Percentiles rank a stretch among this genome's conserved stretches.
Evolutionary conservation across 179 eudicot genomes (phyloP).

Genomic region (Silene noctiflora): DNA sequence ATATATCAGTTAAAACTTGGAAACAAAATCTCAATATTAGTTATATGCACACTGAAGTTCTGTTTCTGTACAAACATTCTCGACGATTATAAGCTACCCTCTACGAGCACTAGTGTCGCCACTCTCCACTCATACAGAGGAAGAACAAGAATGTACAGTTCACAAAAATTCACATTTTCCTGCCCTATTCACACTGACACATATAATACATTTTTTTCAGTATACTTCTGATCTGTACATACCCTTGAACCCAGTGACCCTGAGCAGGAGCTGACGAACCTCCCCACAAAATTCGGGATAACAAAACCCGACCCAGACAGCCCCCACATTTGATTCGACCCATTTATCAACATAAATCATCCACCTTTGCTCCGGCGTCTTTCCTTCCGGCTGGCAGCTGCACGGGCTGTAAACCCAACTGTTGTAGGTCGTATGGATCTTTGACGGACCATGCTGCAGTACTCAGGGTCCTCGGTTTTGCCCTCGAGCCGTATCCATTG

Average conservation of each 20-base stretch:
- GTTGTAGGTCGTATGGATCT: slow-evolving; percentile 56
- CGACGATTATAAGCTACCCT: background rate
- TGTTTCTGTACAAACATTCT: slow-evolving; percentile 1
- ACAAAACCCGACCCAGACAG: slow-evolving; percentile 5
- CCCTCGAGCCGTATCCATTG: slow-evolving; percentile 88
- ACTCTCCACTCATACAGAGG: background rate
- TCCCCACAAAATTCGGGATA: background rate
- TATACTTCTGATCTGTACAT: background rate
- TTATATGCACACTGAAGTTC: slow-evolving; percentile 1
- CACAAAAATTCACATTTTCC: background rate
- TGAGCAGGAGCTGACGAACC: background rate
- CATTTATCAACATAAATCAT: background rate
- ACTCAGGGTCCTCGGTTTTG: slow-evolving; percentile 59
- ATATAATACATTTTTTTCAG: slow-evolving; percentile 1
- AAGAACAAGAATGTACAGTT: background rate
- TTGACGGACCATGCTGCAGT: slow-evolving; percentile 55
- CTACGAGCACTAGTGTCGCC: background rate
- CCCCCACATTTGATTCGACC: background rate
- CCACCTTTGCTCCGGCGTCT: slow-evolving; percentile 25
- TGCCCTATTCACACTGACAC: slow-evolving; percentile 3
- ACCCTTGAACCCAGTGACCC: background rate
- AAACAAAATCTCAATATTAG: background rate
- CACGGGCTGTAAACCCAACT: slow-evolving; percentile 44
- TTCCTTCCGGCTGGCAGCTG: slow-evolving; percentile 32
- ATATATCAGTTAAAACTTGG: too few relatives aligned